Evolutionary conservation across 176 grass and related monocot genomes (phyloP).

Genomic region (Musa beccarii): DNA sequence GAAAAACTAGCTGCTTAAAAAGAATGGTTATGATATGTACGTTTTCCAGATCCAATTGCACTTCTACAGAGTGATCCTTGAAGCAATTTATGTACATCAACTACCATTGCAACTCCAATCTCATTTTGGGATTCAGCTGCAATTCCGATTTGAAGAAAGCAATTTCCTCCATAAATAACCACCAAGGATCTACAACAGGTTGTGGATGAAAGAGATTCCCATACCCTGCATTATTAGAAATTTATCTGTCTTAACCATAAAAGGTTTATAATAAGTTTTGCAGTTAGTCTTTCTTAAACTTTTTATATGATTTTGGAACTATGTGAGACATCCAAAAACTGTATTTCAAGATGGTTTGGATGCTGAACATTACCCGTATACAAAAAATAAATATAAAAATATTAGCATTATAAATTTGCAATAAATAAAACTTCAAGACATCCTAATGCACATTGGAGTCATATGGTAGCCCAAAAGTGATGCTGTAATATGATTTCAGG

Average conservation of each 20-base stretch:
- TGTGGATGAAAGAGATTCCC: constrained; percentile 59
- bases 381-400: not conserved
- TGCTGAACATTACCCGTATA: not conserved
- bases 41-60: constrained; percentile 66
- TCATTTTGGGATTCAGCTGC: constrained; percentile 31
- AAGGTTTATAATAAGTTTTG: not conserved
- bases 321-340: not conserved
- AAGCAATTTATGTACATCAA: constrained; percentile 51
- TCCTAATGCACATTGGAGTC: too few species aligned
- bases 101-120: constrained; percentile 34
- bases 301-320: too few species aligned
- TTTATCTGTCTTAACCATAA: not conserved
- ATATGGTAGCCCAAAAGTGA: too few species aligned
- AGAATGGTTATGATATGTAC: constrained; percentile 28
- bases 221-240: constrained; percentile 47
- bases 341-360: not conserved
- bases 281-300: not conserved
- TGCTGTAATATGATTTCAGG: too few species aligned
- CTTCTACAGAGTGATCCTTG: constrained; percentile 62
- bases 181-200: constrained; percentile 89
- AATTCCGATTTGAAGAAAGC: constrained; percentile 77
- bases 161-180: constrained; percentile 63
- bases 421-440: not conserved
- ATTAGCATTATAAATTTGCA: not conserved
- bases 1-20: not conserved